Conservation (phyloP, 148 eudicot genomes). For the Rhododendron ferrugineum region DNA sequence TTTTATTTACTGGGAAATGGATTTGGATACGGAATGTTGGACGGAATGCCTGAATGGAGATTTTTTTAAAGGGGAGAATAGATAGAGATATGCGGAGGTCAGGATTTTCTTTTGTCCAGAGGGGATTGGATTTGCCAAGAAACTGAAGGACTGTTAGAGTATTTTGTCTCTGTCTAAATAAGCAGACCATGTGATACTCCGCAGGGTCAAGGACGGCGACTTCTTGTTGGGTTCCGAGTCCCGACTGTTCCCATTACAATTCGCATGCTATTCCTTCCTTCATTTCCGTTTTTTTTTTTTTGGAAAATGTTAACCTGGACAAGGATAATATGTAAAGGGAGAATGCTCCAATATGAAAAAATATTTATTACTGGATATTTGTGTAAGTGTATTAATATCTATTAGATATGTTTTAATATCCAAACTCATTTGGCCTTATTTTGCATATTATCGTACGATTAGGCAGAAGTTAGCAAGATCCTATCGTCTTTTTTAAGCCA, state of each 20-base stretch:
- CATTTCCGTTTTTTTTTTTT: not conserved
- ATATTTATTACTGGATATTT: too few species aligned
- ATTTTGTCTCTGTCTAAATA: not conserved
- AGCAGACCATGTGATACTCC: constrained; percentile 8
- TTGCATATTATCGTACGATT: too few species aligned
- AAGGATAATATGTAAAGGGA: too few species aligned
- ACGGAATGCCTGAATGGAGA: not conserved
- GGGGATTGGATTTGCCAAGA: not conserved
- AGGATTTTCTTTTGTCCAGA: not conserved
- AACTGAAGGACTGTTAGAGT: not conserved
- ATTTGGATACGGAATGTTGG: not conserved
- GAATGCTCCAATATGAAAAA: too few species aligned
- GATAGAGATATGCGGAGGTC: not conserved
- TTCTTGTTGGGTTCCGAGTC: not conserved
- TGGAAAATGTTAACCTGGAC: not conserved
- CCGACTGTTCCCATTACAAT: not conserved
- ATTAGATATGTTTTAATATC: not conserved
- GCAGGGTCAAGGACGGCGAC: constrained; percentile 2
- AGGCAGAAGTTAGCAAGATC: too few species aligned
- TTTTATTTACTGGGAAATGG: not conserved
- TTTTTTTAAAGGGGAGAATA: not conserved
- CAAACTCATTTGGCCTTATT: not conserved
- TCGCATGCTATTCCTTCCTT: not conserved
- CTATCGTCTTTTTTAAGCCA: too few species aligned
- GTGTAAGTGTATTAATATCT: too few species aligned